Evolutionary conservation across 305 asterid species (phyloP), one percentile per base, ranked within the genome.

Genomic region (Salvia sclarea): DNA sequence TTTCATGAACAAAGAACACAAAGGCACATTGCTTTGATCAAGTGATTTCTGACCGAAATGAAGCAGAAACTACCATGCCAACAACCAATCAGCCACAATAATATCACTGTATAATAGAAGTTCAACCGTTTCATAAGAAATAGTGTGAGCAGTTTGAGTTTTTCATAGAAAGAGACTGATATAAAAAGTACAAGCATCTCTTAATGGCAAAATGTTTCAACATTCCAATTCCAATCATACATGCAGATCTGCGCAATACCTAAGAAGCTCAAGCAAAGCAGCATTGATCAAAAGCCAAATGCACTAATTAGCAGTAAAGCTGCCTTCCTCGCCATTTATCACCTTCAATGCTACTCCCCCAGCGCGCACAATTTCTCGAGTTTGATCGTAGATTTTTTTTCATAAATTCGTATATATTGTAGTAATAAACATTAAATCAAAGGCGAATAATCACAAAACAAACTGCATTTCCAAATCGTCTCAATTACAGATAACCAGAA

Each of bases 71-170:
- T n/a, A n/a, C n/a, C n/a, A n/a, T n/a, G 9, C 97, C 99, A 74
- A 95, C 97, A 77, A 97, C 85, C 97, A 95, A n/a, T 89, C 84
- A 88, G 69, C 99, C 98, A 91, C 77, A 95, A 75, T 77, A 95
- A 85, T 76, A n/a, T n/a, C 66, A 86, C 89, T 11, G 99, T 87
- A 76, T 81, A 81, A 80, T 89, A 91, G 81, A 80, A 94, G 84
- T 78, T 87, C 90, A 90, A 86, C 99, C 91, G 72, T 81, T 82
- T 68, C 48, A 59, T 58, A 76, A 74, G 58, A 70, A 53, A 64
- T 9, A 58, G 49, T 14, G 47, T 72, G 61, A 77, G 76, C 77
- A 69, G 37, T 37, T 44, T 17, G 28, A 25, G 20, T 44, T 72
- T 54, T 24, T 66, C 12, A 65, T 57, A 14, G 25, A 61, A 71